A percentile compares a stretch with the other conserved stretches of the same genome.
phyloP scores from a whole-genome alignment of 352 stramenopile genomes.

The Phytophthora agathidicida region DNA sequence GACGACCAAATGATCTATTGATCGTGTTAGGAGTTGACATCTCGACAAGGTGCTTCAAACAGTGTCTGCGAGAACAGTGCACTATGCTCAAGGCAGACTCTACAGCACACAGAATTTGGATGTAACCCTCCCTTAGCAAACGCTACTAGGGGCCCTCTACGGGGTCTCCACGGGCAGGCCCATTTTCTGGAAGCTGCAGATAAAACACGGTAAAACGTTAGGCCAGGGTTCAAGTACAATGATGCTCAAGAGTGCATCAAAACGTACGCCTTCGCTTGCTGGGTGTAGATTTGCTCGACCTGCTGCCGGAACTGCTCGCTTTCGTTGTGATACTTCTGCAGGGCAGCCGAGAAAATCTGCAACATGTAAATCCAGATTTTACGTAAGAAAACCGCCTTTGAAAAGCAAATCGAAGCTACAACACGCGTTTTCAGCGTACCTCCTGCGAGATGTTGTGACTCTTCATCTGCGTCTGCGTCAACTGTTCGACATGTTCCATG shows the following conservation, averaged over 20 bases:
- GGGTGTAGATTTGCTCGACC: conserved; percentile 71
- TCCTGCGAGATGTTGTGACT: conserved; percentile 63
- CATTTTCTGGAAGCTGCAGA: conserved; percentile 69
- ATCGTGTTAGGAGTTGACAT: neutral
- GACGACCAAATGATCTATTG: conserved; percentile 20
- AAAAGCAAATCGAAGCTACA: neutral
- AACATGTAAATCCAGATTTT: neutral
- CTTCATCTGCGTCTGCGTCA: conserved; percentile 74
- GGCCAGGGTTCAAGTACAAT: neutral
- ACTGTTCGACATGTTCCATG: conserved; percentile 74
- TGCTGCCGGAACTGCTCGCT: conserved; percentile 69
- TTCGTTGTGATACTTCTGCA: conserved; percentile 75
- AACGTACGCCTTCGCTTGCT: conserved; percentile 74
- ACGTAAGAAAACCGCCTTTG: neutral
- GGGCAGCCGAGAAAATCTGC: conserved; percentile 68
- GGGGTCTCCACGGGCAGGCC: conserved; percentile 61
- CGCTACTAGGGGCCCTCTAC: conserved; percentile 25
- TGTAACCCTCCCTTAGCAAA: neutral
- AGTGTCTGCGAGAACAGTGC: neutral
- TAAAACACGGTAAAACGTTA: conserved; percentile 8
- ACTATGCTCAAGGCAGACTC: conserved; percentile 14
- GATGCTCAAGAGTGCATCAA: neutral
- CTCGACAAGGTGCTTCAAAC: conserved; percentile 4
- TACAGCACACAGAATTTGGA: conserved; percentile 9
- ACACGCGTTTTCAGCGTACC: conserved; percentile 26